Evolutionary conservation across 1,284 basidiomycete species (phyloP).

Genomic region (Gastroboletus turbinatus): DNA sequence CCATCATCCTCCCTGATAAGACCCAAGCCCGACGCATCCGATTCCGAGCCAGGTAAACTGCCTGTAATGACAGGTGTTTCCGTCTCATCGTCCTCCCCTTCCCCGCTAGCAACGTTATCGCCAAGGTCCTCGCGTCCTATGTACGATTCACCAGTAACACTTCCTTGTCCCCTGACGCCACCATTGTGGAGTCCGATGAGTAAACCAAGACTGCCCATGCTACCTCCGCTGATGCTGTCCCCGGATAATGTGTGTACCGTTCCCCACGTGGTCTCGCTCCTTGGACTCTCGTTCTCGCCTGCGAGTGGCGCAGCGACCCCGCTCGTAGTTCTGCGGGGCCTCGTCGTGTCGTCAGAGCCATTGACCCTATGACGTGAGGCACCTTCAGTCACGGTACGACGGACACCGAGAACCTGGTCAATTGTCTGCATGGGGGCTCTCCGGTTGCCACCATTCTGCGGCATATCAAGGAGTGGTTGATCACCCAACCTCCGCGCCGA

Average conservation of each 20-base stretch:
- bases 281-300: conserved; percentile 26
- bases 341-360: conserved; percentile 6
- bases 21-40: conserved; percentile 27
- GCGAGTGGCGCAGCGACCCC: conserved; percentile 15
- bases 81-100: conserved; percentile 16
- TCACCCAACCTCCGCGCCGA: conserved; percentile 16
- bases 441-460: conserved; percentile 15
- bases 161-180: conserved; percentile 26
- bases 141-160: conserved; percentile 15
- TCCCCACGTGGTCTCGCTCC: conserved; percentile 36
- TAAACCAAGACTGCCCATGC: conserved; percentile 29
- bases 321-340: conserved; percentile 6
- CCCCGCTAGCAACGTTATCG: conserved; percentile 13
- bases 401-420: conserved; percentile 18
- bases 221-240: conserved; percentile 22
- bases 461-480: conserved; percentile 9
- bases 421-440: conserved; percentile 19
- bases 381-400: conserved; percentile 24
- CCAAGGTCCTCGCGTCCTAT: conserved; percentile 15
- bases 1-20: conserved; percentile 35
- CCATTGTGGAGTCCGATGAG: conserved; percentile 35
- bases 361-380: conserved; percentile 3
- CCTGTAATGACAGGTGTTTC: conserved; percentile 22
- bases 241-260: conserved; percentile 28
- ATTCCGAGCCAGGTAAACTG: conserved; percentile 19